phyloP scores from a whole-genome alignment of 2,329 filamentous ascomycete genomes.

The Orbilia oligospora region DNA sequence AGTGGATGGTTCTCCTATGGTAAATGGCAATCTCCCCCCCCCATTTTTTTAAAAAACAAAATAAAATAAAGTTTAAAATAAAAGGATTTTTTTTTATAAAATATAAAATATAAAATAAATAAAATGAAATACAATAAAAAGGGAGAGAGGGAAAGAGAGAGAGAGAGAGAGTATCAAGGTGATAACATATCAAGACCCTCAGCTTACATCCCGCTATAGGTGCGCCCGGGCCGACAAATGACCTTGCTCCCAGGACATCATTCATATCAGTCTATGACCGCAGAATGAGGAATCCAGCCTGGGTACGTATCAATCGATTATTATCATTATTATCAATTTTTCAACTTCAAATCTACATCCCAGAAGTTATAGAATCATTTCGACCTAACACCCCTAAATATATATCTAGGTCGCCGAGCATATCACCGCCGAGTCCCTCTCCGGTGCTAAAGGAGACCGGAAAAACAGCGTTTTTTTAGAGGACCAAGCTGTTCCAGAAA shows the following conservation, averaged over 20 bases:
- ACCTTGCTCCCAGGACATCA: slow-evolving; percentile 81
- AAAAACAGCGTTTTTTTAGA: slow-evolving; percentile 87
- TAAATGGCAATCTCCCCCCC: slow-evolving; percentile 45
- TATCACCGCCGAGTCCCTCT: slow-evolving; percentile 89
- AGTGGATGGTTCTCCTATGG: slow-evolving; percentile 83
- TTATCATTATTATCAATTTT: too few species aligned
- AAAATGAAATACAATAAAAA: too few species aligned
- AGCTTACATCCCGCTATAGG: slow-evolving; percentile 66
- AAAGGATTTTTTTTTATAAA: too few species aligned
- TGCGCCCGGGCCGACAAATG: slow-evolving; percentile 90
- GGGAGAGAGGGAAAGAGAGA: too few species aligned
- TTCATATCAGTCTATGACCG: slow-evolving; percentile 92
- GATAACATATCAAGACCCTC: not conserved
- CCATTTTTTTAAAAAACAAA: too few species aligned
- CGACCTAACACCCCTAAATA: not conserved
- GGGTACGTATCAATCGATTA: slow-evolving; percentile 72
- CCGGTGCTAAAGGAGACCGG: slow-evolving; percentile 81
- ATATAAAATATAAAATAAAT: too few species aligned
- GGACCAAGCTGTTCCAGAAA: slow-evolving; percentile 82
- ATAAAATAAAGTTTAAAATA: too few species aligned
- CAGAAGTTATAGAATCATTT: not conserved
- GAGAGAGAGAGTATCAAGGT: too few species aligned
- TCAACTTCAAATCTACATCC: not conserved
- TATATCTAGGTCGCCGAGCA: slow-evolving; percentile 78
- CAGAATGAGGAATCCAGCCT: slow-evolving; percentile 88